These are phyloP conservation scores for thale cress (Arabidopsis thaliana) DNA, from an alignment of 345 rosid species.

Conservation along the genomic window TAIR10.1 NC_003074.8:4407001-4407500, in stretches of 20 bases:
- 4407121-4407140: neutral
- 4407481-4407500: conserved; percentile 8
- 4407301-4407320: neutral
- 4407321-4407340: neutral
- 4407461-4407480: conserved; percentile 21
- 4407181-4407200: neutral
- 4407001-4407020: neutral
- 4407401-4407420: conserved; percentile 27
- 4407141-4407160: neutral
- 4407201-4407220: neutral
- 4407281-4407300: neutral
- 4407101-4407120: conserved; percentile 3
- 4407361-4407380: conserved; percentile 8
- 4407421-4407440: conserved; percentile 41
- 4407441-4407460: conserved; percentile 43
- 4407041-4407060: conserved; percentile 28
- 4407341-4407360: conserved; percentile 22
- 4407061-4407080: conserved; percentile 26
- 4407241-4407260: neutral
- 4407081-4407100: conserved; percentile 9
- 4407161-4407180: too few relatives aligned
- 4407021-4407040: conserved; percentile 13
- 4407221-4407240: neutral
- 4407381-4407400: conserved; percentile 41
- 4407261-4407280: neutral